These are phyloP conservation scores for Aspergillus avenaceus DNA, from an alignment of 495 filamentous ascomycete species.

Conservation along the genomic window DNA sequence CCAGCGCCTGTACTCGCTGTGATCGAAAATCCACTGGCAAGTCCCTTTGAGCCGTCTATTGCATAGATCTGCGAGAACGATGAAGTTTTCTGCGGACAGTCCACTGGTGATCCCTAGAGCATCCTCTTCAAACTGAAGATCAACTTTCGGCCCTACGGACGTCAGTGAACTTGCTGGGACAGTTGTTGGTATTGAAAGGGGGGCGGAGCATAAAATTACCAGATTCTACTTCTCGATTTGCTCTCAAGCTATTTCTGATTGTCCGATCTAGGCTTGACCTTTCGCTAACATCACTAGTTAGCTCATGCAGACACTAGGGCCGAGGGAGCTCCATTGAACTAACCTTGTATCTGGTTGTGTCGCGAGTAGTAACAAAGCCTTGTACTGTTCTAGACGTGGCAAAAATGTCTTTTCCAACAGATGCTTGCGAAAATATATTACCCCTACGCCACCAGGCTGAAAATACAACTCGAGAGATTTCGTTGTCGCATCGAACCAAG, in stretches of 20 bases:
- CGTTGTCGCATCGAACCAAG: slow-evolving; percentile 18
- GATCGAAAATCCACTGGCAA: slow-evolving; percentile 29
- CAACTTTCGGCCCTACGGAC: slow-evolving; percentile 4
- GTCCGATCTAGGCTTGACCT: slow-evolving; percentile 15
- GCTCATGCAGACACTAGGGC: neutral
- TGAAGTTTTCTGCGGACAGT: slow-evolving; percentile 19
- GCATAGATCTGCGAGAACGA: slow-evolving; percentile 26
- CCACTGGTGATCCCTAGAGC: slow-evolving; percentile 14
- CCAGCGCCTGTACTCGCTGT: slow-evolving; percentile 22
- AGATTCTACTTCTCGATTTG: slow-evolving; percentile 18
- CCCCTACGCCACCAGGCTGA: slow-evolving; percentile 30
- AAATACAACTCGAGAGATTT: slow-evolving; percentile 28
- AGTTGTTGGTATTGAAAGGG: too few species aligned
- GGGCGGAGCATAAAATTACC: slow-evolving; percentile 13
- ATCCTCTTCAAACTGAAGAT: slow-evolving; percentile 18
- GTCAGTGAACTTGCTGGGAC: neutral
- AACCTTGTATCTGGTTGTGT: slow-evolving; percentile 29
- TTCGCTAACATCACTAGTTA: slow-evolving; percentile 13
- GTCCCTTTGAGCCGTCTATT: slow-evolving; percentile 24
- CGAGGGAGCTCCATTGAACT: neutral
- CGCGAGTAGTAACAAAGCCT: slow-evolving; percentile 23
- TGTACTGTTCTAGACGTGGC: slow-evolving; percentile 27
- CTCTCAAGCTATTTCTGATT: slow-evolving; percentile 11
- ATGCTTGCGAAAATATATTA: slow-evolving; percentile 22
- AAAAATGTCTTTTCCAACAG: slow-evolving; percentile 26